phyloP scores from a whole-genome alignment of 495 filamentous ascomycete species.

The Opeltia flavorubescens region DNA sequence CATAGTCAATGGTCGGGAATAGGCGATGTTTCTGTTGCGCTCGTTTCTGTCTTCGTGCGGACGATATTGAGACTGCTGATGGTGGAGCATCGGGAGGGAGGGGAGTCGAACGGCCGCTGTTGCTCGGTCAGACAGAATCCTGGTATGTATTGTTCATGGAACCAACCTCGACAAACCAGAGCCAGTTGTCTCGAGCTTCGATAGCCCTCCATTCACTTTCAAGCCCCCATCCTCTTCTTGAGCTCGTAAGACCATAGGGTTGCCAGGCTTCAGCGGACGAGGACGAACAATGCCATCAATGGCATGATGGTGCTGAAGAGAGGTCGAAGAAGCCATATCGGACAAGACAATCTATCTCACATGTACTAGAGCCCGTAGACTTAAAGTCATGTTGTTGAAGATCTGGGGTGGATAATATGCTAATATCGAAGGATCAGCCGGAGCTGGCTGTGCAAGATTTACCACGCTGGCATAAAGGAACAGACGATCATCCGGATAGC shows the following conservation, averaged over 20 bases:
- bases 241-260: constrained; percentile 23
- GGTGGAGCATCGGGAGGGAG: constrained; percentile 83
- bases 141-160: no score
- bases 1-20: constrained; percentile 92
- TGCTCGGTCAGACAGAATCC: constrained; percentile 4
- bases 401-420: no score
- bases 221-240: constrained; percentile 17
- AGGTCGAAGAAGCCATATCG: constrained; percentile 5
- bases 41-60: constrained; percentile 70
- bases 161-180: constrained; percentile 16
- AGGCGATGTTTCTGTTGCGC: constrained; percentile 68
- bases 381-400: no score
- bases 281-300: constrained; percentile 25
- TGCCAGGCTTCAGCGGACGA: constrained; percentile 24
- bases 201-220: constrained; percentile 6
- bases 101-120: constrained; percentile 78
- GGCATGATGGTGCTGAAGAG: constrained; percentile 8
- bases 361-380: no score
- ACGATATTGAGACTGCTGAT: constrained; percentile 71
- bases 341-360: background rate
- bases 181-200: background rate
- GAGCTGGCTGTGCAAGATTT: no score
- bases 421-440: no score
- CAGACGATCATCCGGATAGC: no score
- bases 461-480: no score